These are phyloP conservation scores for Xylaria curta DNA, from an alignment of 495 filamentous ascomycete species.

Conservation along the genomic window DNA sequence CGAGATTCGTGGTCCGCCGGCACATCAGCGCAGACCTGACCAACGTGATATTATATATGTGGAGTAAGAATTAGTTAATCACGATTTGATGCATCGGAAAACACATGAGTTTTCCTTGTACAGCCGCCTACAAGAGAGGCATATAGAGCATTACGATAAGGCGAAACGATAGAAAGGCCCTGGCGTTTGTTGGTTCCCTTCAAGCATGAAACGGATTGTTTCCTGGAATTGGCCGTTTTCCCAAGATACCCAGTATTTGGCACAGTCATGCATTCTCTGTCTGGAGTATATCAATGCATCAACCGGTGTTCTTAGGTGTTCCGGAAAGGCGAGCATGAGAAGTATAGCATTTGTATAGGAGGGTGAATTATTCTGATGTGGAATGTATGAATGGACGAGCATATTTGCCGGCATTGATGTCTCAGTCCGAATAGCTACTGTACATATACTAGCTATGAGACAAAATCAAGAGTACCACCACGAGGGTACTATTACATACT, in stretches of 20 bases:
- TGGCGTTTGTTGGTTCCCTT: conserved; percentile 14
- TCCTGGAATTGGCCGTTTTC: conserved; percentile 3
- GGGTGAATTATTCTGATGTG: not conserved
- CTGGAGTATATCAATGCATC: conserved; percentile 13
- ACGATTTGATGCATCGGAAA: conserved; percentile 6
- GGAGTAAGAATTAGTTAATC: conserved; percentile 22
- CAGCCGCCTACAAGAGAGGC: conserved; percentile 1
- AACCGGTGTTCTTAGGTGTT: conserved; percentile 16
- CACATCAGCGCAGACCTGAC: conserved; percentile 27
- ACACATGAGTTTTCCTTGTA: not conserved
- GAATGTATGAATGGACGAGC: not conserved
- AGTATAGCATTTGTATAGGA: not conserved
- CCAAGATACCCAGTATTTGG: conserved; percentile 18
- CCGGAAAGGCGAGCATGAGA: not conserved
- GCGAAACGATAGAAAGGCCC: conserved; percentile 4
- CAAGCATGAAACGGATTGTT: not conserved
- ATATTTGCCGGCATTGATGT: not conserved
- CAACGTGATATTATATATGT: conserved; percentile 31
- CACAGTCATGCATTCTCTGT: not conserved
- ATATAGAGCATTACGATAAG: conserved; percentile 9
- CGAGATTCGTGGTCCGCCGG: conserved; percentile 23
- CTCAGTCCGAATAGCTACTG: conserved; percentile 2
- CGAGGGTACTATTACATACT: not conserved
- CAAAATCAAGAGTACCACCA: not conserved
- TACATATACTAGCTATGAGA: conserved; percentile 18